These are phyloP conservation scores for Rhodotorula toruloides DNA, from an alignment of 768 basidiomycete genomes.

Conservation along the genomic window DNA sequence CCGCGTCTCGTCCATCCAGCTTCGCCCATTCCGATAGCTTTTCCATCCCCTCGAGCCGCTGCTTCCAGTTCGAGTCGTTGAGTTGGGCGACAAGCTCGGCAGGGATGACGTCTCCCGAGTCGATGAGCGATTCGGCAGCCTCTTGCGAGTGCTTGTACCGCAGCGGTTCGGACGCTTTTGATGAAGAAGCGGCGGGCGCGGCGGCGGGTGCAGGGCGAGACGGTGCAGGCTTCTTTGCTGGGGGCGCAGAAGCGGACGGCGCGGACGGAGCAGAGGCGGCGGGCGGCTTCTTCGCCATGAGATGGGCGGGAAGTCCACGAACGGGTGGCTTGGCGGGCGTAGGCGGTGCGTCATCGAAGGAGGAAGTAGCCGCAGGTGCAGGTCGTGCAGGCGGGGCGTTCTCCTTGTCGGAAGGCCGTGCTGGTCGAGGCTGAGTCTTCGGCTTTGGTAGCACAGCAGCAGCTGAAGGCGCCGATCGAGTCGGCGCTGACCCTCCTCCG, in stretches of 20 bases:
- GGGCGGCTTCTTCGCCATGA: constrained; percentile 56
- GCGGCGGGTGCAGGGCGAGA: constrained; percentile 42
- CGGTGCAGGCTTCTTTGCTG: constrained; percentile 25
- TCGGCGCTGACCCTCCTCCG: constrained; percentile 48
- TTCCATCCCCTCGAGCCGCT: constrained; percentile 76
- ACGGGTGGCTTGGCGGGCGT: neutral
- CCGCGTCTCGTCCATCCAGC: constrained; percentile 54
- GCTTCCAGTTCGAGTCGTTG: constrained; percentile 90
- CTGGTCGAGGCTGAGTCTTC: constrained; percentile 1
- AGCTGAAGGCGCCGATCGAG: constrained; percentile 45
- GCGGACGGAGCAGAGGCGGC: constrained; percentile 39
- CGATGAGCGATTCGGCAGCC: constrained; percentile 77
- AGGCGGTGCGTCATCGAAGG: constrained; percentile 3
- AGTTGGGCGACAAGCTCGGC: constrained; percentile 64
- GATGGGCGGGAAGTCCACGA: constrained; percentile 10
- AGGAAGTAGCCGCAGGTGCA: constrained; percentile 1
- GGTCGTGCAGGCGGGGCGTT: neutral
- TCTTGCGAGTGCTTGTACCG: constrained; percentile 88
- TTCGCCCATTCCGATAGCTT: constrained; percentile 80
- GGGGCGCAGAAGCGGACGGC: constrained; percentile 35
- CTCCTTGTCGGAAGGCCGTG: constrained; percentile 2
- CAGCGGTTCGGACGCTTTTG: constrained; percentile 66
- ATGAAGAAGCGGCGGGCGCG: neutral
- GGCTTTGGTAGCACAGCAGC: constrained; percentile 39
- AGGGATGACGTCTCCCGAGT: constrained; percentile 60